phyloP scores from a whole-genome alignment of 2,329 filamentous ascomycete genomes.

The Trichoderma sp. region DNA sequence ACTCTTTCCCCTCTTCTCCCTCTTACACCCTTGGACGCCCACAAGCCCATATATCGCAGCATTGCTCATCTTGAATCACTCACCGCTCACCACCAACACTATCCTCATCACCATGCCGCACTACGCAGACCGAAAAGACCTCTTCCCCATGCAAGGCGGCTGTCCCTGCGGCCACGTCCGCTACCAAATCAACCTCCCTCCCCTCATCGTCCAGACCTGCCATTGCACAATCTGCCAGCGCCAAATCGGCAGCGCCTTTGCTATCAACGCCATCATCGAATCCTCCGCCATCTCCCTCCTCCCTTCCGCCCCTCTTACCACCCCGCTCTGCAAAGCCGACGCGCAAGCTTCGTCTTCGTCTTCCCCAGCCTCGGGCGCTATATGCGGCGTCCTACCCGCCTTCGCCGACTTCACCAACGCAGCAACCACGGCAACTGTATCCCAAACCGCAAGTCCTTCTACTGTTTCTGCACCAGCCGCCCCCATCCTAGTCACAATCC shows the following conservation, averaged over 20 bases:
- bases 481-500: conserved; percentile 31
- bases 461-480: not conserved
- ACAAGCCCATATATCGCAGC: not conserved
- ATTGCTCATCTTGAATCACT: not conserved
- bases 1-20: not conserved
- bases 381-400: conserved; percentile 20
- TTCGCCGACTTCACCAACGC: conserved; percentile 26
- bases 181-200: conserved; percentile 59
- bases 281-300: conserved; percentile 34
- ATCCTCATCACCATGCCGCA: conserved; percentile 18
- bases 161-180: conserved; percentile 69
- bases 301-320: conserved; percentile 26
- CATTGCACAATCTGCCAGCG: conserved; percentile 47
- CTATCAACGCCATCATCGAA: conserved; percentile 44
- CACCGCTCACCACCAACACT: no score
- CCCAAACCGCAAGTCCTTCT: not conserved
- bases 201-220: conserved; percentile 45
- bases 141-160: conserved; percentile 41
- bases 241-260: conserved; percentile 40
- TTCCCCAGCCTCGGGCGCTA: not conserved
- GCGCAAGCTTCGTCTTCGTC: not conserved
- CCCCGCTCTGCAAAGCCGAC: conserved; percentile 11
- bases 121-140: conserved; percentile 27
- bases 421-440: conserved; percentile 11
- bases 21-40: not conserved